Conservation (phyloP, 495 filamentous ascomycete genomes). For the Xylaria bambusicola region DNA sequence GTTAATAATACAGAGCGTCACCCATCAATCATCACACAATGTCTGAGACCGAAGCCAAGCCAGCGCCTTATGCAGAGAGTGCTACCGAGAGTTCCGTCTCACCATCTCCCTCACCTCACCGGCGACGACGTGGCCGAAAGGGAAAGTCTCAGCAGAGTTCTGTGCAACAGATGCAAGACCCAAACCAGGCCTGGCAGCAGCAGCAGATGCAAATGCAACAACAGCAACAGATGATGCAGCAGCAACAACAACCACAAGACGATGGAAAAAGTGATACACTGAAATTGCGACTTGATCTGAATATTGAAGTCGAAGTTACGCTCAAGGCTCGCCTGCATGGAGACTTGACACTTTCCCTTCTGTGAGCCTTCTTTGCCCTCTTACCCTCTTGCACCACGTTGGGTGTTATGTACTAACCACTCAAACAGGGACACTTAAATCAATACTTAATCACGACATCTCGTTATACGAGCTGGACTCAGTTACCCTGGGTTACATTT, state of each 20-base stretch:
- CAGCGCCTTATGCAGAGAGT: conserved; percentile 15
- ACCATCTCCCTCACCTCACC: conserved; percentile 4
- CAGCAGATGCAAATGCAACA: conserved; percentile 31
- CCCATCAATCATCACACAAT: not conserved
- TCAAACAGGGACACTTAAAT: conserved; percentile 5
- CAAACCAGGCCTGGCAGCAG: conserved; percentile 16
- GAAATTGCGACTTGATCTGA: conserved; percentile 71
- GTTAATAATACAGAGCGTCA: not conserved
- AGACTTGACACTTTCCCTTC: conserved; percentile 75
- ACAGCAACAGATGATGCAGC: conserved; percentile 30
- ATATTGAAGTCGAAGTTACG: conserved; percentile 80
- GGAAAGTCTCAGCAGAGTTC: not conserved
- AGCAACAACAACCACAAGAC: conserved; percentile 27
- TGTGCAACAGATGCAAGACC: conserved; percentile 13
- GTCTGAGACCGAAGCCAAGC: conserved; percentile 17
- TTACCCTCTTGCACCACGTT: not conserved
- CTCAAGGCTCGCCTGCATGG: conserved; percentile 86
- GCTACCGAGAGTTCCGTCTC: conserved; percentile 18
- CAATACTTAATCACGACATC: not conserved
- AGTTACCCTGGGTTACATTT: not conserved
- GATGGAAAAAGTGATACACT: conserved; percentile 61
- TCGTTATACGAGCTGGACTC: not conserved
- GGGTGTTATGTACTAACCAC: not conserved
- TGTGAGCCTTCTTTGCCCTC: conserved; percentile 65
- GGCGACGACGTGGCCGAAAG: conserved; percentile 13